phyloP scores from a whole-genome alignment of 208 protist species.

The Acanthamoeba culbertsoni region DNA sequence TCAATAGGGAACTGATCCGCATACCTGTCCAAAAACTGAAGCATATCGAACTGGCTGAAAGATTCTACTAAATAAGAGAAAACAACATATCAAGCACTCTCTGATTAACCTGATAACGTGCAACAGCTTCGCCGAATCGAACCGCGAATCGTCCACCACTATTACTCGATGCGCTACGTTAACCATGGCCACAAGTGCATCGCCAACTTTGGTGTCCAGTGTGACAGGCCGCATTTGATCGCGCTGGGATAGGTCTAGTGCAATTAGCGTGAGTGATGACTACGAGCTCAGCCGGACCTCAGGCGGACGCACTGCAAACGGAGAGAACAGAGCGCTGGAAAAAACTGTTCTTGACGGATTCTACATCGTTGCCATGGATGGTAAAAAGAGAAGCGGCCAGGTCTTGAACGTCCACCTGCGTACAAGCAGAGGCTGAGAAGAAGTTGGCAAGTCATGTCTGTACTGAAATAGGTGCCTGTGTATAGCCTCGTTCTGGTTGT shows the following conservation, averaged over 20 bases:
- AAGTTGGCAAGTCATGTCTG: not conserved
- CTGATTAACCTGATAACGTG: not conserved
- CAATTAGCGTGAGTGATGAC: not conserved
- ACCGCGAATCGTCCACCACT: slow-evolving; percentile 2
- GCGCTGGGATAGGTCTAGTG: not conserved
- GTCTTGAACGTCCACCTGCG: slow-evolving; percentile 38
- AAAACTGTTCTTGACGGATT: slow-evolving; percentile 13
- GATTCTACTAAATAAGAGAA: no score
- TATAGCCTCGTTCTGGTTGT: slow-evolving; percentile 41
- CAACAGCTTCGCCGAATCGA: not conserved
- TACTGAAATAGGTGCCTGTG: not conserved
- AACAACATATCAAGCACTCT: not conserved
- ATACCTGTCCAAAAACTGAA: slow-evolving; percentile 22
- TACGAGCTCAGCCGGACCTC: not conserved
- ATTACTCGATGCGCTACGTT: slow-evolving; percentile 39
- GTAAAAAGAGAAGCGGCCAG: slow-evolving; percentile 8
- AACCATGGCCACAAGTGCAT: not conserved
- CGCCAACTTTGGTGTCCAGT: slow-evolving; percentile 9
- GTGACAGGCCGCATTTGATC: not conserved
- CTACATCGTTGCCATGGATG: not conserved
- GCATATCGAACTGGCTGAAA: slow-evolving; percentile 58
- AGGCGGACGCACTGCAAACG: slow-evolving; percentile 10
- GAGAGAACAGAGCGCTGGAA: not conserved
- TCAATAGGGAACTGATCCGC: not conserved
- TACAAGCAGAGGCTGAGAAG: no score